Percentiles rank a stretch among this genome's conserved stretches.
Conservation (phyloP, 2,329 filamentous ascomycete genomes). For the Fusarium multiceps region DNA sequence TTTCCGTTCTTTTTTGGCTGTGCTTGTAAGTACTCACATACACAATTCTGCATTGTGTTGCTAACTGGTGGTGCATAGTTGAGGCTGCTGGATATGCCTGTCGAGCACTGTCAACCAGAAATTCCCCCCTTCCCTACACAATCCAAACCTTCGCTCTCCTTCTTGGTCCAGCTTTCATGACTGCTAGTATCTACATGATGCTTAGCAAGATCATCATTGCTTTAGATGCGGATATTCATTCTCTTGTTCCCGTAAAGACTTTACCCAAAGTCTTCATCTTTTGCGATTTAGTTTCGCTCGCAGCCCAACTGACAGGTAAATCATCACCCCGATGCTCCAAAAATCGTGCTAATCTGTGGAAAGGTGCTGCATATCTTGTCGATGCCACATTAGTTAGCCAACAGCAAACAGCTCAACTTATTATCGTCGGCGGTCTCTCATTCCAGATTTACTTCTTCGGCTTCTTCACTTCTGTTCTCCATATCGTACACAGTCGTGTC, state of each 20-base stretch:
- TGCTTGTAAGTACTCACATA: slow-evolving; percentile 48
- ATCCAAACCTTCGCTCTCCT: slow-evolving; percentile 51
- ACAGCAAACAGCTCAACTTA: slow-evolving; percentile 52
- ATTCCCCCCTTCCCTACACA: slow-evolving; percentile 49
- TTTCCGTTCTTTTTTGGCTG: slow-evolving; percentile 62
- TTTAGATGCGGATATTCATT: slow-evolving; percentile 51
- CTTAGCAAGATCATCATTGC: slow-evolving; percentile 54
- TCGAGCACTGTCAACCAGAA: slow-evolving; percentile 56
- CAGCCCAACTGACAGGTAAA: slow-evolving; percentile 35
- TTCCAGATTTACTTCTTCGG: slow-evolving; percentile 66
- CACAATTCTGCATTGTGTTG: too few relatives aligned
- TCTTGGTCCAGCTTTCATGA: slow-evolving; percentile 54
- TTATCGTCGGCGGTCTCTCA: slow-evolving; percentile 63
- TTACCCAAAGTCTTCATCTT: slow-evolving; percentile 62
- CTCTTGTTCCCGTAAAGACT: slow-evolving; percentile 55
- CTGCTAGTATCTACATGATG: slow-evolving; percentile 59
- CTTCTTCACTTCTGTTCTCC: slow-evolving; percentile 60
- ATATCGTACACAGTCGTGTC: slow-evolving; percentile 55
- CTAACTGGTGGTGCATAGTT: slow-evolving; percentile 15
- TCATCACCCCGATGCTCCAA: rapidly evolving
- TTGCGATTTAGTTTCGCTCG: slow-evolving; percentile 59
- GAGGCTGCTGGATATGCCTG: slow-evolving; percentile 55
- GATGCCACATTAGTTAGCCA: slow-evolving; percentile 35
- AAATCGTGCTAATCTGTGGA: not conserved
- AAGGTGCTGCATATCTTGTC: slow-evolving; percentile 34